Evolutionary conservation across 2,329 filamentous ascomycete species (phyloP).

Genomic region (Neonectria ditissima): DNA sequence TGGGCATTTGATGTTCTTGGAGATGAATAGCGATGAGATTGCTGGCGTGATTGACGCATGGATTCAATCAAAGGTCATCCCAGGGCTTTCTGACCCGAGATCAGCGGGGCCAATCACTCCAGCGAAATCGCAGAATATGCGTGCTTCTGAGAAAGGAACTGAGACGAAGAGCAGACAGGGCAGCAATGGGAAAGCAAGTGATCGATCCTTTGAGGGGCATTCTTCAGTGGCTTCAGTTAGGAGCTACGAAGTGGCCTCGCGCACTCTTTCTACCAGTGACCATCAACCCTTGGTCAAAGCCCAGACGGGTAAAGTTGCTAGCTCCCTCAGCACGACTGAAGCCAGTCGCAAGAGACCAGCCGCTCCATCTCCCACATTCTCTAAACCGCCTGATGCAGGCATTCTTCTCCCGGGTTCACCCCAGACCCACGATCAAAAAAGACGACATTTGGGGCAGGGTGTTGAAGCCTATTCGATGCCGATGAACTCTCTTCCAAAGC

Average conservation of each 20-base stretch:
- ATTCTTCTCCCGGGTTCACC: not conserved
- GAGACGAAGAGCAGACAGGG: not conserved
- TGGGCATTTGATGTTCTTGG: slow-evolving; percentile 66
- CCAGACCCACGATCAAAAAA: not conserved
- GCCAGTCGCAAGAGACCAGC: not conserved
- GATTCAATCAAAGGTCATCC: slow-evolving; percentile 43
- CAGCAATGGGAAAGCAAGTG: not conserved
- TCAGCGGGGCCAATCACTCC: slow-evolving; percentile 6
- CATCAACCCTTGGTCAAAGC: not conserved
- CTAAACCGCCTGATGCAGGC: too few relatives aligned
- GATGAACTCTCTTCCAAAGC: slow-evolving; percentile 3
- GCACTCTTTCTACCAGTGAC: not conserved
- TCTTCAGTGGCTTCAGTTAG: not conserved
- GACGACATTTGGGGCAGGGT: not conserved
- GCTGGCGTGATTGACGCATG: slow-evolving; percentile 53
- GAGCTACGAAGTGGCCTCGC: not conserved
- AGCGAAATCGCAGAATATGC: slow-evolving; percentile 7
- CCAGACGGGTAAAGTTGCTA: not conserved
- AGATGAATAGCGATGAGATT: slow-evolving; percentile 62
- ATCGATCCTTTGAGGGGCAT: not conserved
- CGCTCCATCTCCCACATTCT: not conserved
- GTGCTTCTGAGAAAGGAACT: not conserved
- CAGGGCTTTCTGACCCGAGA: not conserved
- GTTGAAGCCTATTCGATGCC: not conserved
- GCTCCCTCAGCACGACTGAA: not conserved